Base-by-base conservation (phyloP, 1,139 yeast genomes). In the Kodamaea alishanica region DNA sequence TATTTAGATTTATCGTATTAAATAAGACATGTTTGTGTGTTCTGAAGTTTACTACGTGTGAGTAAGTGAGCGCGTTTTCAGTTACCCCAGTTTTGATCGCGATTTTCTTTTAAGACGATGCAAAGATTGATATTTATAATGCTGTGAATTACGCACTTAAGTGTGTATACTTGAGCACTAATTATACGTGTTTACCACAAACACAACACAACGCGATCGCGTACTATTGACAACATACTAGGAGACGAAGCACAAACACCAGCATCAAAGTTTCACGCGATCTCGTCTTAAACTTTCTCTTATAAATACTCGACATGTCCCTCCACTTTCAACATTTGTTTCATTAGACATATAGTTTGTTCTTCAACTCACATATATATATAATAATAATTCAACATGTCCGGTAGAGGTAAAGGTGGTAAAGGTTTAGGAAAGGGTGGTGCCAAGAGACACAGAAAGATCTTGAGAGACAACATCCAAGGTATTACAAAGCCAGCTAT, bases 361-460 rank as follows among this genome's bases (percentile, higher is more conserved):
- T 15, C 20, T 15, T n/a, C 10, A n/a, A 26, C n/a, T 26, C 28
- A 26, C n/a, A n/a, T n/a, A 25, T 25, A 27, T 25, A 32, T 32
- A 12, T 28, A 27, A 32, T 32, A 42, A 47, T 51, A 58, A 50
- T 48, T 42, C 48, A 44, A 42, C 66, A 90, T 90, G 97, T 87
- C 97, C 66, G 97, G 97, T 72, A 90, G 97, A 84, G 97, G 97
- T 67, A 89, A 89, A 88, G 97, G 97, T 67, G 97, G 97, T 71
- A 89, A 89, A 85, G 97, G 97, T 75, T 80, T 89, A 64, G 97
- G 97, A 67, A 90, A 92, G 77, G 97, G 92, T 76, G 97, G 97
- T 79, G 97, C 98, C 63, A 92, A 92, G 84, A 92, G 97, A 77
- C 98, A 92, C 89, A 87, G 97, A 84, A 90, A 90, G 87, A 88